Percentiles rank a stretch among this genome's conserved stretches.
These are phyloP conservation scores for Geotrichum aggregatum DNA, from an alignment of 1,139 yeast species.

Conservation along the genomic window DNA sequence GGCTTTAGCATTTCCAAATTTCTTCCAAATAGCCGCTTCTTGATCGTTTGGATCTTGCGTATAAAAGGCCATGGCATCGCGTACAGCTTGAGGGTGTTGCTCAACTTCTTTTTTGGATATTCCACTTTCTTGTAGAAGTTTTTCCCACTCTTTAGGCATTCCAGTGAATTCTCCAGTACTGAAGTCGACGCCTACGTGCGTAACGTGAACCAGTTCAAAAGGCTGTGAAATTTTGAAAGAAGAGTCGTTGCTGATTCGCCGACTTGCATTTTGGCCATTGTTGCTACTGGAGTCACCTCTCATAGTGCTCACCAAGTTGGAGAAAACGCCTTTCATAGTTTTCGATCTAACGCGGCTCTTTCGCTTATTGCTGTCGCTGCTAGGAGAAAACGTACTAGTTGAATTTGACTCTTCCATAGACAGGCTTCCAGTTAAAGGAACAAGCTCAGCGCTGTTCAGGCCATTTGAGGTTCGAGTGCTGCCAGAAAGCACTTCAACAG, in stretches of 20 bases:
- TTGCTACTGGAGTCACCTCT: conserved; percentile 27
- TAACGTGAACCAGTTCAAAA: conserved; percentile 82
- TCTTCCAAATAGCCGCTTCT: conserved; percentile 69
- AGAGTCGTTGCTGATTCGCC: conserved; percentile 32
- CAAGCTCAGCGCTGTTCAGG: conserved; percentile 14
- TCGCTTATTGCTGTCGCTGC: conserved; percentile 24
- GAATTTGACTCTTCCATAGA: conserved; percentile 12
- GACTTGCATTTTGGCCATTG: conserved; percentile 10
- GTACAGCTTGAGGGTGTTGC: conserved; percentile 88
- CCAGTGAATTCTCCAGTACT: conserved; percentile 87
- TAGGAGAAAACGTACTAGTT: conserved; percentile 10
- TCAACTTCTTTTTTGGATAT: conserved; percentile 80
- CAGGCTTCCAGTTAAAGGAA: conserved; percentile 17
- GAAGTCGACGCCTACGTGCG: conserved; percentile 85
- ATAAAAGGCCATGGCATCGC: conserved; percentile 86
- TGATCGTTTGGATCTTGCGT: conserved; percentile 59
- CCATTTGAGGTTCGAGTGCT: conserved; percentile 16
- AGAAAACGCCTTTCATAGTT: conserved; percentile 49
- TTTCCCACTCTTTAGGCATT: conserved; percentile 89
- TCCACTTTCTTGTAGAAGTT: conserved; percentile 75
- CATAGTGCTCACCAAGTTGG: conserved; percentile 49
- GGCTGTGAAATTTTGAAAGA: conserved; percentile 77
- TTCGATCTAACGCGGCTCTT: conserved; percentile 32
- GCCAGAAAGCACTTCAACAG: conserved; percentile 14
- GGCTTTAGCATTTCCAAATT: conserved; percentile 50